Percentiles rank a stretch among this genome's conserved stretches.
Conservation (phyloP, 2,329 filamentous ascomycete genomes). For the Eurotiales sp. region DNA sequence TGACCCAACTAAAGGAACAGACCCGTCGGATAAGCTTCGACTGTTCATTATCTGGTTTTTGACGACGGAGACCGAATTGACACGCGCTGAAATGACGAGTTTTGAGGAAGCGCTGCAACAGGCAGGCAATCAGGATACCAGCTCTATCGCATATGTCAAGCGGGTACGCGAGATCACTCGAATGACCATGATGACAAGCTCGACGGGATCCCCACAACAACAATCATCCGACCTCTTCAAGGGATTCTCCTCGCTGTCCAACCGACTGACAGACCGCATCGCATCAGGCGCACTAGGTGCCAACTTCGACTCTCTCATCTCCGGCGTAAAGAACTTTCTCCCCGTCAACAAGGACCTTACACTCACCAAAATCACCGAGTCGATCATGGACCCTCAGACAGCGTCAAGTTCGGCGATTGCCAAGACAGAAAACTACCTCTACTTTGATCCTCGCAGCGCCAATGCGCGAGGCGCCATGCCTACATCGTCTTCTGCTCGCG, state of each 20-base stretch:
- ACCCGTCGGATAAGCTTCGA: conserved; percentile 83
- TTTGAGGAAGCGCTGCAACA: conserved; percentile 80
- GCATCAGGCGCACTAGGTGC: conserved; percentile 82
- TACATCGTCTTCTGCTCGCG: conserved; percentile 59
- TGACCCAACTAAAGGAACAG: conserved; percentile 73
- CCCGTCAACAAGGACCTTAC: conserved; percentile 93
- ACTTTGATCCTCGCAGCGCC: conserved; percentile 91
- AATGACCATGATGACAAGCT: conserved; percentile 95
- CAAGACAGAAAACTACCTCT: conserved; percentile 94
- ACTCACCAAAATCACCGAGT: conserved; percentile 96
- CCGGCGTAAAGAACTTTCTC: conserved; percentile 97
- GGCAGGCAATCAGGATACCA: conserved; percentile 68
- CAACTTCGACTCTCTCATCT: conserved; percentile 92
- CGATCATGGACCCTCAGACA: conserved; percentile 90
- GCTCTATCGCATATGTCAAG: conserved; percentile 78
- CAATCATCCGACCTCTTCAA: conserved; percentile 72
- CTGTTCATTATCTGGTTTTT: conserved; percentile 97
- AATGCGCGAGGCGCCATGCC: conserved; percentile 92
- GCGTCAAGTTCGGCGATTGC: conserved; percentile 88
- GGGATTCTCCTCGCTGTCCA: conserved; percentile 87
- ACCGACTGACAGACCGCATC: conserved; percentile 86
- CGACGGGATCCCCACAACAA: conserved; percentile 64
- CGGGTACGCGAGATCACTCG: conserved; percentile 91
- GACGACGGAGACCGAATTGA: conserved; percentile 86
- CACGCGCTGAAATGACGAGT: conserved; percentile 73